Conservation (phyloP, 139 green algal genomes). For the Haematococcus sp. region DNA sequence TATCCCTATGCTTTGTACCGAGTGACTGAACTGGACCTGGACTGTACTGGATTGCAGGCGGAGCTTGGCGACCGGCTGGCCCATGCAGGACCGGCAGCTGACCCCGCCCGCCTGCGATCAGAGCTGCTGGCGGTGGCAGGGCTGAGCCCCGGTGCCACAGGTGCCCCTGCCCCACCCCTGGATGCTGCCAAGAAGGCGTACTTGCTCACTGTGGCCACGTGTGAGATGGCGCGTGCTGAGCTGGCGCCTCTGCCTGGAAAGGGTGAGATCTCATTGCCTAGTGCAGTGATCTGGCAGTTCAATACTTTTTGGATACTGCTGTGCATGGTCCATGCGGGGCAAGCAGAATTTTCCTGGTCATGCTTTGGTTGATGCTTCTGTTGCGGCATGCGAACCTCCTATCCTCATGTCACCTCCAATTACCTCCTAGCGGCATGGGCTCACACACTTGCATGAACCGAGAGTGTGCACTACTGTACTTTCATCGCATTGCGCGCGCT, state of each 20-base stretch:
- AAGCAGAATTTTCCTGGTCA: no score
- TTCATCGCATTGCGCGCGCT: no score
- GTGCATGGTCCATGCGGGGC: no score
- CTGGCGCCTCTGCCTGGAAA: constrained; percentile 10
- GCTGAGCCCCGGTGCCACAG: background rate
- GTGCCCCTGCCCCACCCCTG: constrained; percentile 5
- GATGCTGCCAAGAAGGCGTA: constrained; percentile 30
- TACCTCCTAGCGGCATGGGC: no score
- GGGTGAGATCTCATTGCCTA: constrained; percentile 11
- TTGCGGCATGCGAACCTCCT: no score
- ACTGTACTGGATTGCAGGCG: constrained; percentile 10
- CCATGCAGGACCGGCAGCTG: constrained; percentile 17
- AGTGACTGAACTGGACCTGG: no score
- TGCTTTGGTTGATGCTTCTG: no score
- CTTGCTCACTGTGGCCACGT: constrained; percentile 31
- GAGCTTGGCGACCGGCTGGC: constrained; percentile 33
- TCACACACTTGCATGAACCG: no score
- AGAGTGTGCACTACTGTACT: no score
- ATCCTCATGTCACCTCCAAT: no score
- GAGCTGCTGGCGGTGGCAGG: constrained; percentile 4
- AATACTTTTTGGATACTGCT: background rate
- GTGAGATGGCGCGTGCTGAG: constrained; percentile 24
- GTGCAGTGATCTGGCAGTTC: background rate
- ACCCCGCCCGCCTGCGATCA: constrained; percentile 22
- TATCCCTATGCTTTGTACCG: no score